These are phyloP conservation scores for Candida tetrigidarum DNA, from an alignment of 1,139 yeast genomes.

Conservation along the genomic window DNA sequence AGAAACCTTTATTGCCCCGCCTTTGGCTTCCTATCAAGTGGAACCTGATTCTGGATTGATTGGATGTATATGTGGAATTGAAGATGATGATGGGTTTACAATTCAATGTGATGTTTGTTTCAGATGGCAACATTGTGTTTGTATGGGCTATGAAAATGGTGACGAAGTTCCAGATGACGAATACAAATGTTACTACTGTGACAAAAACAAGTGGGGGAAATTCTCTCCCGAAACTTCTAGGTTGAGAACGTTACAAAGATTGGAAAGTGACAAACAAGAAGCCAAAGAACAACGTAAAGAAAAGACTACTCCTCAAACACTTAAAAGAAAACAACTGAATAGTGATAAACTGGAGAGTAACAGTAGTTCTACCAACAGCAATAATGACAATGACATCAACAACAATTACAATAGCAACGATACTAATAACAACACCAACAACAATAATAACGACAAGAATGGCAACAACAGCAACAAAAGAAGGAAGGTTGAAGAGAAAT, in stretches of 20 bases:
- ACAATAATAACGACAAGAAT: too few species aligned
- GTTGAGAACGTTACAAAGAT: constrained; percentile 38
- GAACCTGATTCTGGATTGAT: constrained; percentile 84
- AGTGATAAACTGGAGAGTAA: constrained; percentile 26
- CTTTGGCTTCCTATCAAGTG: constrained; percentile 54
- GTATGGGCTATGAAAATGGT: constrained; percentile 77
- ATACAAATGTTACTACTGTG: constrained; percentile 82
- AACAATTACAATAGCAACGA: too few species aligned
- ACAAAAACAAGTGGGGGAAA: constrained; percentile 56
- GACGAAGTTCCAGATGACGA: constrained; percentile 80
- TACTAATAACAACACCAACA: too few species aligned
- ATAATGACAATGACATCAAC: too few species aligned
- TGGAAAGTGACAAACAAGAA: constrained; percentile 19
- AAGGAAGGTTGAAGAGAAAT: constrained; percentile 21
- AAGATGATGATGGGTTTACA: constrained; percentile 94
- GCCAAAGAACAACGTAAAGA: constrained; percentile 2
- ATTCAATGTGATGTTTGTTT: constrained; percentile 91
- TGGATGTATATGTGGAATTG: constrained; percentile 87
- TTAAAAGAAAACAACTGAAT: constrained; percentile 35
- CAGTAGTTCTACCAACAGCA: too few species aligned
- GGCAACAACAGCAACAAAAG: constrained; percentile 25
- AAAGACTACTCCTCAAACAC: constrained; percentile 7
- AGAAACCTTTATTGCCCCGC: constrained; percentile 26
- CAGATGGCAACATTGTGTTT: constrained; percentile 93
- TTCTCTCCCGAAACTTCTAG: constrained; percentile 47